Conservation (phyloP, 1,284 basidiomycete genomes). For the Cutaneotrichosporon cutaneum region DNA sequence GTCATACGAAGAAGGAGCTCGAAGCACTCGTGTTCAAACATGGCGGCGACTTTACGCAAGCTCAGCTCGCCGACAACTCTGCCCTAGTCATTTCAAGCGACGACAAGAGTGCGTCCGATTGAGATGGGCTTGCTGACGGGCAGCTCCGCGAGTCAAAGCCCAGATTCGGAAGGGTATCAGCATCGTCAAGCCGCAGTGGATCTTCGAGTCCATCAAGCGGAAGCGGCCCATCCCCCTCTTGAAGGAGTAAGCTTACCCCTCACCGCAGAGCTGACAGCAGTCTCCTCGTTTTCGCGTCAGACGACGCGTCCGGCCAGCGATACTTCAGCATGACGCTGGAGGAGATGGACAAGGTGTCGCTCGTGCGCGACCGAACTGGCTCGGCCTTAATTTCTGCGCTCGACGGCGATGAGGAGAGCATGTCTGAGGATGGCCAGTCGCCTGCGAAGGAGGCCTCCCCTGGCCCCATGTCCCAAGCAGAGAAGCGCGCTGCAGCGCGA, state of each 20-base stretch:
- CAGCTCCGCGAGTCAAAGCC: constrained; percentile 54
- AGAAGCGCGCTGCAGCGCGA: not conserved
- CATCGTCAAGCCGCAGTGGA: constrained; percentile 75
- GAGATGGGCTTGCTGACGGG: not conserved
- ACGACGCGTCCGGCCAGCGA: constrained; percentile 35
- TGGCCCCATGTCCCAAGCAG: not conserved
- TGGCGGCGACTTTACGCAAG: constrained; percentile 71
- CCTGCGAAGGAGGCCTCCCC: not conserved
- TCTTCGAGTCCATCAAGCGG: constrained; percentile 69
- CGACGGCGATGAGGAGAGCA: constrained; percentile 45
- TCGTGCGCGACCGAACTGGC: constrained; percentile 34
- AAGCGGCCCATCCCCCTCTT: constrained; percentile 61
- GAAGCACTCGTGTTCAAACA: constrained; percentile 63
- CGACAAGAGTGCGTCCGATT: constrained; percentile 39
- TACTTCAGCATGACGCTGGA: constrained; percentile 41
- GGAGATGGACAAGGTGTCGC: constrained; percentile 34
- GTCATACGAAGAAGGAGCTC: constrained; percentile 41
- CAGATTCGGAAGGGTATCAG: constrained; percentile 60
- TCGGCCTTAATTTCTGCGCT: not conserved
- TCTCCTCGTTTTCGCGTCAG: constrained; percentile 47
- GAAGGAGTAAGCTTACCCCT: constrained; percentile 60
- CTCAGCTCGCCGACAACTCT: constrained; percentile 41
- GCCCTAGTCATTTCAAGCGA: constrained; percentile 58
- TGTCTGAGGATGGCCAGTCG: constrained; percentile 8
- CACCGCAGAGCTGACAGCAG: constrained; percentile 27